Evolutionary conservation across 2,329 filamentous ascomycete genomes (phyloP), one percentile per base, ranked within the genome.

Genomic region (Thielaviopsis cerberus): DNA sequence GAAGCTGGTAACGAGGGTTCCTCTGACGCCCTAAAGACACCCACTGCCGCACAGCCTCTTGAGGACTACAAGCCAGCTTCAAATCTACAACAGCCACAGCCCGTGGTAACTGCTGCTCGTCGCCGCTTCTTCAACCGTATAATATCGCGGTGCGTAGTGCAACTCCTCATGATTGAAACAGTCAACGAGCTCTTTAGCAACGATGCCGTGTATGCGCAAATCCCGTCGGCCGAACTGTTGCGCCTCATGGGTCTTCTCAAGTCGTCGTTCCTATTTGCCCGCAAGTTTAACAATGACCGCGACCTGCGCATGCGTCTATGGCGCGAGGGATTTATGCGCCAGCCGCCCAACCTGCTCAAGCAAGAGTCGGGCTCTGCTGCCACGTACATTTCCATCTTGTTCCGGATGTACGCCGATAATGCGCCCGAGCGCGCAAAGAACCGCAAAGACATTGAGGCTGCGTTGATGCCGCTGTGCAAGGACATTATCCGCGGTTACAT

Each of bases 321-420:
- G 88, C 79, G 89, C 55, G 92, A 98, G 69, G 92, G 94, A 0
- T 99, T 98, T 76, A 99, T 99, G 92, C 95, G 94, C 72, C 92
- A 98, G 68, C 91, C 92, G 17, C 92, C 92, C 2, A 99, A 99
- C 66, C 76, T 99, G 13, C 78, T 99, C 27, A 98, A 98, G 73
- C 92, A 99, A 69, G 92, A 99, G 72, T 88, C 82, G 61, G 91
- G 92, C 48, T 87, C 85, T 58, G 92, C 92, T 0, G 87, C 88
- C 1, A 96, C 94, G 1, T 99, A 98, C 68, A 88, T 98, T 37
- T 86, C 86, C 62, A 98, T 99, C 63, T 74, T 99, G 26, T 88
- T 98, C 72, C 80, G 92, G 54, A 98, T 99, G 92, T 98, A 95
- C 70, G 86, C 88, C 53, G 92, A 99, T 66, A 84, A 86, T 61